phyloP scores from a whole-genome alignment of 768 basidiomycete genomes.

The Agrocybe praecox region DNA sequence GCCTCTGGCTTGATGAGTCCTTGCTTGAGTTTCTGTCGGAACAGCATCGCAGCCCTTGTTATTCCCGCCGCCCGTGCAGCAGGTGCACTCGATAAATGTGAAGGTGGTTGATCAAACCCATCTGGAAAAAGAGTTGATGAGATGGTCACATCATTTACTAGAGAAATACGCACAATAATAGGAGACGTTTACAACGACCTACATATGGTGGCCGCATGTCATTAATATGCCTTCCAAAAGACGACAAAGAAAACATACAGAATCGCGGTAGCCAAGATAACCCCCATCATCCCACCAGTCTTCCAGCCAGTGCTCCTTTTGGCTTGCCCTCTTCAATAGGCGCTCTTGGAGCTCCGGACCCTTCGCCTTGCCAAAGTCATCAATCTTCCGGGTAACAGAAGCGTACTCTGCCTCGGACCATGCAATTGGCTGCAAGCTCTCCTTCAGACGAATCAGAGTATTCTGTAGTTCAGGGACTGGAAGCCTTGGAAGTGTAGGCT shows the following conservation, averaged over 20 bases:
- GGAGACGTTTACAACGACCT: constrained; percentile 88
- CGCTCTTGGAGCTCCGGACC: constrained; percentile 65
- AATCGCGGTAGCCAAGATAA: constrained; percentile 86
- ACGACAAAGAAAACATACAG: constrained; percentile 45
- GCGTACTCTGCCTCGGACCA: constrained; percentile 60
- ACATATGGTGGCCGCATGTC: background rate
- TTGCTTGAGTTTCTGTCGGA: constrained; percentile 67
- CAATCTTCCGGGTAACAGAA: constrained; percentile 61
- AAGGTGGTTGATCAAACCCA: constrained; percentile 73
- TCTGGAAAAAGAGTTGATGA: constrained; percentile 43
- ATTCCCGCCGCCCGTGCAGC: constrained; percentile 73
- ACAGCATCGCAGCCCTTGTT: constrained; percentile 71
- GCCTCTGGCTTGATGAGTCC: constrained; percentile 68
- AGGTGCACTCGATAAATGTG: constrained; percentile 57
- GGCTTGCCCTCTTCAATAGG: constrained; percentile 55
- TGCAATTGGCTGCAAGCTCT: constrained; percentile 74
- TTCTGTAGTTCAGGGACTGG: constrained; percentile 72
- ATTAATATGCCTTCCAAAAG: background rate
- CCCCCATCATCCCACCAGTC: constrained; percentile 92
- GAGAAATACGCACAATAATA: constrained; percentile 76
- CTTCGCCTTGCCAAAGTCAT: constrained; percentile 54
- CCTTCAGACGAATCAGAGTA: constrained; percentile 71
- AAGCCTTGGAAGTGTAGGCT: constrained; percentile 65
- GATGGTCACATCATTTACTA: too few relatives aligned
- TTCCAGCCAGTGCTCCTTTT: constrained; percentile 81